Conservation (phyloP, 2,329 filamentous ascomycete species). For the Fusarium sp. region DNA sequence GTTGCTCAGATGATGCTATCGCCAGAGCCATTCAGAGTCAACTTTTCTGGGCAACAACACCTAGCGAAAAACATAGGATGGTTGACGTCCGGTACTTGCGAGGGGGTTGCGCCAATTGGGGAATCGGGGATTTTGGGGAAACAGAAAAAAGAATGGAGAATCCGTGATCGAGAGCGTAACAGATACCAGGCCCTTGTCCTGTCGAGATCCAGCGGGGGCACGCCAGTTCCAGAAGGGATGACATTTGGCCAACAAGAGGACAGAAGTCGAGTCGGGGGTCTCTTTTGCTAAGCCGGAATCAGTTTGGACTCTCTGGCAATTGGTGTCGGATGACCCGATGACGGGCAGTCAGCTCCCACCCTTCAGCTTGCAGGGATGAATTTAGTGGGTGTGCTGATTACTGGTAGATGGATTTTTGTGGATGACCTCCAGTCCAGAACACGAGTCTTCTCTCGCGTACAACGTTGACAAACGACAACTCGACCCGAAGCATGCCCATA, state of each 20-base stretch:
- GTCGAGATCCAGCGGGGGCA: constrained; percentile 30
- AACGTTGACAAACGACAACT: constrained; percentile 31
- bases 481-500: neutral
- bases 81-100: constrained; percentile 34
- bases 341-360: constrained; percentile 15
- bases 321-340: constrained; percentile 37
- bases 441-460: neutral
- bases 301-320: constrained; percentile 15
- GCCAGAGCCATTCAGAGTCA: neutral
- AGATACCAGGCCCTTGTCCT: constrained; percentile 23
- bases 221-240: constrained; percentile 24
- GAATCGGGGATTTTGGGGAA: constrained; percentile 29
- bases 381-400: neutral
- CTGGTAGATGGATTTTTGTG: neutral
- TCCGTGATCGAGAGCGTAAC: constrained; percentile 16
- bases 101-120: constrained; percentile 26
- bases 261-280: constrained; percentile 6
- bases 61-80: constrained; percentile 45
- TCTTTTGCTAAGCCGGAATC: constrained; percentile 18
- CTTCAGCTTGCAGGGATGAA: neutral
- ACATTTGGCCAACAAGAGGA: constrained; percentile 26
- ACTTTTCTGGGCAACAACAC: constrained; percentile 22
- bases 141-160: constrained; percentile 25
- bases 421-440: neutral
- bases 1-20: neutral